Percentiles rank a stretch among this genome's conserved stretches.
Evolutionary conservation across 352 stramenopile genomes (phyloP).

Genomic region (Elongisporangium prolatum): DNA sequence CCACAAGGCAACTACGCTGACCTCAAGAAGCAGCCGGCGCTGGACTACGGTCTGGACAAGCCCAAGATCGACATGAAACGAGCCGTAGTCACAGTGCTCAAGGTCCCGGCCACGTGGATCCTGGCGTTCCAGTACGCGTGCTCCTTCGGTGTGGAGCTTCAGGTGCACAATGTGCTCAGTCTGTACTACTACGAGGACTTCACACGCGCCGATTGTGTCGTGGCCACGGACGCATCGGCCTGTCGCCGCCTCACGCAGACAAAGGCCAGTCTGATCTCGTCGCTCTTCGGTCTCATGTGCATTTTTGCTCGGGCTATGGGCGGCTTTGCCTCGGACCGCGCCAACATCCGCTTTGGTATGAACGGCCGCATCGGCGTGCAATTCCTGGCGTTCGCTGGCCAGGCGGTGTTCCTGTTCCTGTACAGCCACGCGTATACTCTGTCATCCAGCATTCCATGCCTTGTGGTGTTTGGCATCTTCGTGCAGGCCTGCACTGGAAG

Average conservation of each 20-base stretch:
- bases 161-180: conserved; percentile 92
- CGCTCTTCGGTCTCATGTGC: conserved; percentile 93
- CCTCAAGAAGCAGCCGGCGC: conserved; percentile 27
- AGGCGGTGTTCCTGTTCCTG: conserved; percentile 80
- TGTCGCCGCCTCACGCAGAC: conserved; percentile 35
- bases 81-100: conserved; percentile 32
- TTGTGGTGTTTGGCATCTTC: conserved; percentile 86
- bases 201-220: conserved; percentile 39
- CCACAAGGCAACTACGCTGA: conserved; percentile 91
- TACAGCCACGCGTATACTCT: conserved; percentile 62
- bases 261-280: conserved; percentile 76
- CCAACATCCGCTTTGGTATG: conserved; percentile 79
- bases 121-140: conserved; percentile 89
- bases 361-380: conserved; percentile 81
- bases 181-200: conserved; percentile 90
- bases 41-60: conserved; percentile 18
- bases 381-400: conserved; percentile 55
- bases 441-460: conserved; percentile 46
- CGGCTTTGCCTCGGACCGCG: conserved; percentile 76
- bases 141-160: conserved; percentile 93
- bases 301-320: conserved; percentile 88
- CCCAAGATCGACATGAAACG: conserved; percentile 5
- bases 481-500: conserved; percentile 61
- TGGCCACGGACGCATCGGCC: conserved; percentile 11
- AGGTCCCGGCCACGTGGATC: conserved; percentile 84